Conservation (phyloP, 305 asterid species). For the Caryopteris hybrid region DNA sequence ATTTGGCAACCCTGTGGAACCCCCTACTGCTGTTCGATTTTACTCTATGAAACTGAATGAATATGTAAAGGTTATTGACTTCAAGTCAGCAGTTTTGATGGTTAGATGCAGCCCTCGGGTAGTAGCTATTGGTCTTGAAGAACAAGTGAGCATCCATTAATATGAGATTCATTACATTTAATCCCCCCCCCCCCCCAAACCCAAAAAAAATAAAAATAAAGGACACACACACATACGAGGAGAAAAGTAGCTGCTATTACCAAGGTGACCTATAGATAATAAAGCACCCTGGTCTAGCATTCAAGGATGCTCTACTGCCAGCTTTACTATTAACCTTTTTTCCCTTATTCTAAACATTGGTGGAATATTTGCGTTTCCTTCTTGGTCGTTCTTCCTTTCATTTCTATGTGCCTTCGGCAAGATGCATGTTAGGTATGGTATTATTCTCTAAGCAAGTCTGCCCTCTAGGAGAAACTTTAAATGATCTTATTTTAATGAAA, state of each 20-base stretch:
- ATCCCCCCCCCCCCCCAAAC: not conserved
- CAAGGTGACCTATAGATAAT: no score
- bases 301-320: not conserved
- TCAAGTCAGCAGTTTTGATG: conserved; percentile 82
- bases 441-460: not conserved
- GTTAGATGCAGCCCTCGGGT: conserved; percentile 87
- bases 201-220: no score
- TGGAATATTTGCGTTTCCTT: not conserved
- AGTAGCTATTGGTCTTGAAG: conserved; percentile 93
- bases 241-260: not conserved
- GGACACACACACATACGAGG: not conserved
- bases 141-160: conserved; percentile 55
- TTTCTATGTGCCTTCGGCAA: not conserved
- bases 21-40: conserved; percentile 88
- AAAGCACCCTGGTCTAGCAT: not conserved
- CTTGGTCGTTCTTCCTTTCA: not conserved
- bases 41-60: conserved; percentile 83
- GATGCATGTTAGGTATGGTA: conserved; percentile 8
- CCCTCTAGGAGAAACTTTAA: not conserved
- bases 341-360: not conserved
- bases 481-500: not conserved
- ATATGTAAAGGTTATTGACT: conserved; percentile 78
- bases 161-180: not conserved
- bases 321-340: not conserved
- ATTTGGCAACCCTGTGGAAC: conserved; percentile 44